Percentiles rank a stretch among this genome's conserved stretches.
These are phyloP conservation scores for Globisporangium viniferum DNA, from an alignment of 352 stramenopile genomes.

Conservation along the genomic window DNA sequence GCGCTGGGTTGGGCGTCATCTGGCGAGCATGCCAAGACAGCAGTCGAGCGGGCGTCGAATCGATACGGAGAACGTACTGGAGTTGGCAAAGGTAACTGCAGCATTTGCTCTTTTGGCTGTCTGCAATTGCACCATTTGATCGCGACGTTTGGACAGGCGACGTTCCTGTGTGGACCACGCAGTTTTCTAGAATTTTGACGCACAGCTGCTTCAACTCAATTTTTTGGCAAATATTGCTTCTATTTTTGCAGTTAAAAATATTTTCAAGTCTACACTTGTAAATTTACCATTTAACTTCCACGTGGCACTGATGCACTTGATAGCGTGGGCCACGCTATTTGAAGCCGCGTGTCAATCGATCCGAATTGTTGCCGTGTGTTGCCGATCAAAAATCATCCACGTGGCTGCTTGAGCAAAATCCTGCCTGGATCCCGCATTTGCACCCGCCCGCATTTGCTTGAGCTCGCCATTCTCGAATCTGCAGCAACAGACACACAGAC, in stretches of 20 bases:
- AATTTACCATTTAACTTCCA: background rate
- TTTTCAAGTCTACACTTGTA: background rate
- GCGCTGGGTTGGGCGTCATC: too few relatives aligned
- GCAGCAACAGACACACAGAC: constrained; percentile 4
- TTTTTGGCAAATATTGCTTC: background rate
- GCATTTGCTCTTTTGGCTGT: background rate
- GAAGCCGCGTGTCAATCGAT: constrained; percentile 2
- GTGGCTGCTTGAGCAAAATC: background rate
- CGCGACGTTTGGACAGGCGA: background rate
- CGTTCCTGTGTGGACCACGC: background rate
- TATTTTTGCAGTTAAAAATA: background rate
- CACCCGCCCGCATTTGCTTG: background rate
- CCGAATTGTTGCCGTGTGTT: background rate
- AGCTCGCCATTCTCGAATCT: constrained; percentile 12
- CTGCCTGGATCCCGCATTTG: background rate
- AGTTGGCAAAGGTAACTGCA: too few relatives aligned
- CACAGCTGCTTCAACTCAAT: background rate
- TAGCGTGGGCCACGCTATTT: constrained; percentile 7
- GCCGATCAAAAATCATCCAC: constrained; percentile 3
- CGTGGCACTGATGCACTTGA: background rate
- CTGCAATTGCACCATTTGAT: background rate
- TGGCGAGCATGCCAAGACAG: background rate
- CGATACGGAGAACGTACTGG: background rate
- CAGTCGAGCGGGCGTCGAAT: background rate
- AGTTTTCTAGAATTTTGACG: constrained; percentile 5